Percentiles rank a stretch among this genome's conserved stretches.
Conservation (phyloP, 352 stramenopile species). For the Thalassiosira mediterranea region DNA sequence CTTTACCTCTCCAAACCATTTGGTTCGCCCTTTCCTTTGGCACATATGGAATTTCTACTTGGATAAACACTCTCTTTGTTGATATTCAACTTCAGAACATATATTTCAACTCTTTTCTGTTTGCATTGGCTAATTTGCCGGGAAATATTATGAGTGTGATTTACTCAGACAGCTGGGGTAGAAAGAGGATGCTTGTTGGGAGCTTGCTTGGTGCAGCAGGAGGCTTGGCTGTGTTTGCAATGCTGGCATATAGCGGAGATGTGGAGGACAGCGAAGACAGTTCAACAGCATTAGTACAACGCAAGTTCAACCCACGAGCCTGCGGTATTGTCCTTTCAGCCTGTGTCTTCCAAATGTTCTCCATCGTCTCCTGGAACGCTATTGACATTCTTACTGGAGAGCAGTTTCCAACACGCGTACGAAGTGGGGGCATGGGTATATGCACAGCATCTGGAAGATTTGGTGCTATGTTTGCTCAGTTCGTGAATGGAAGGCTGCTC, state of each 20-base stretch:
- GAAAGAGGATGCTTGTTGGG: constrained; percentile 59
- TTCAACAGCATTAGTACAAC: too few species aligned
- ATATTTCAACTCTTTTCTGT: constrained; percentile 92
- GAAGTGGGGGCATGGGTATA: constrained; percentile 89
- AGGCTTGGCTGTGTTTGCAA: constrained; percentile 67
- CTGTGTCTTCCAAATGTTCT: constrained; percentile 91
- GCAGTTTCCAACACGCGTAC: constrained; percentile 88
- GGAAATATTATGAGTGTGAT: constrained; percentile 86
- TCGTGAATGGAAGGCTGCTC: constrained; percentile 67
- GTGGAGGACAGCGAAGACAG: constrained; percentile 2
- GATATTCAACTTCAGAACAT: constrained; percentile 85
- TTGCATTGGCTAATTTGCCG: constrained; percentile 89
- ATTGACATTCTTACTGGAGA: constrained; percentile 90
- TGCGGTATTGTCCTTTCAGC: constrained; percentile 87
- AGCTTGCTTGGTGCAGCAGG: constrained; percentile 50
- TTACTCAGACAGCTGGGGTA: constrained; percentile 81
- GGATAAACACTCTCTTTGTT: constrained; percentile 93
- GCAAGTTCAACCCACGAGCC: too few species aligned
- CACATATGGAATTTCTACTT: constrained; percentile 91
- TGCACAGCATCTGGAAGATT: constrained; percentile 89
- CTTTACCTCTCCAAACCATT: constrained; percentile 63
- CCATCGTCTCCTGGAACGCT: constrained; percentile 89
- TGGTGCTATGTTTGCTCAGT: constrained; percentile 89
- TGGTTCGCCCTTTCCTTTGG: constrained; percentile 87
- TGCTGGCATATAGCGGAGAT: constrained; percentile 26